Evolutionary conservation across 2,329 filamentous ascomycete genomes (phyloP), one percentile per base, ranked within the genome.

Genomic region (Aspergillus fijiensis): DNA sequence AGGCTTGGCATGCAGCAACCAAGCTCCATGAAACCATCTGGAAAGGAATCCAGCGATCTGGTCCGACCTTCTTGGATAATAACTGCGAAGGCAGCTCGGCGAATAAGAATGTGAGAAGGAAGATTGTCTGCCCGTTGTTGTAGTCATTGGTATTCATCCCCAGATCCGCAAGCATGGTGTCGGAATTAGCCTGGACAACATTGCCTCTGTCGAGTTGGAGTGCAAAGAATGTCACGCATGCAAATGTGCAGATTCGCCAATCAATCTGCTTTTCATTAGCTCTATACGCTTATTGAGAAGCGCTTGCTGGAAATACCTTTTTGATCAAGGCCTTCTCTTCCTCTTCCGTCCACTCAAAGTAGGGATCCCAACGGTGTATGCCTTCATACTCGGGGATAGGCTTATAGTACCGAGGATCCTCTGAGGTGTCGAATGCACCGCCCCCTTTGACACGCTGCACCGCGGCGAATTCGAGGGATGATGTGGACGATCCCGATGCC

Each of bases 191-290:
- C 65, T 87, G 87, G 57, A 68, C 70, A 12, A 89, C 75, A 67
- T 89, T 89, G 55, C 85, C 85, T 51, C 87, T 79, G 69, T 88
- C 86, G 7, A 89, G 75, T 68, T 89, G 85, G 4, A 89, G 77
- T 0, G 84, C 84, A 59, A 88, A 87, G 73, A 89, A 88, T 72
- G 87, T 87, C 33, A 87, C 63, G 60, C 83, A 86, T 57, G 72
- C 72, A 64, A 74, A 82, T 12, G 76, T 74, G 60, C 75, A 78
- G 19, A 81, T 68, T 4, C 74, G 71, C 61, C 70, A 68, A 57
- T 81, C 79, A 56, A 81, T 76, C 77, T 78, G 9, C 14, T 23
- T 27, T 5, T 12, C 1, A n/a, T 63, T 49, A 63, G 52, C 49
- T 21, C 35, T 16, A 3, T 11, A 5, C n/a, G 29, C 29, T n/a